phyloP scores from a whole-genome alignment of 1,139 yeast species.

The Yamadazyma blattariae region DNA sequence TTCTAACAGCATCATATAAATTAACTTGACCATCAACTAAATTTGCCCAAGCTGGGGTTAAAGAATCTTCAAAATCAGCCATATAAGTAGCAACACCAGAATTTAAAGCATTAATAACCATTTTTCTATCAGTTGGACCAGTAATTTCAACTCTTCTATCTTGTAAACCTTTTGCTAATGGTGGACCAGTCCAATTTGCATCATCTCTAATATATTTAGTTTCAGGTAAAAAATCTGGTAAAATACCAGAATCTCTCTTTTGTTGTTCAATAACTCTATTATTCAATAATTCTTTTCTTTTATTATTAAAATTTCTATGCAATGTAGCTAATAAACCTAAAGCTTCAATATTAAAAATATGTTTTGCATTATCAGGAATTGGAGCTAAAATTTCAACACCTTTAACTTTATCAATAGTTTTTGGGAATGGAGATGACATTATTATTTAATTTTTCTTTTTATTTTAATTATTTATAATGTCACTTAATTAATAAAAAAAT shows the following conservation, averaged over 20 bases:
- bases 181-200: conserved; percentile 76
- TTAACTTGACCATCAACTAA: conserved; percentile 88
- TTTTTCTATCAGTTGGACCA: conserved; percentile 87
- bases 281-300: conserved; percentile 57
- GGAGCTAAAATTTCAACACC: conserved; percentile 69
- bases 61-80: conserved; percentile 95
- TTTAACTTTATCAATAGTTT: conserved; percentile 48
- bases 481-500: too few relatives aligned
- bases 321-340: conserved; percentile 70
- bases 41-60: conserved; percentile 93
- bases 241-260: conserved; percentile 61
- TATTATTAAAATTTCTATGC: conserved; percentile 66
- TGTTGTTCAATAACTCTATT: conserved; percentile 60
- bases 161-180: conserved; percentile 70
- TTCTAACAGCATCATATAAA: conserved; percentile 81
- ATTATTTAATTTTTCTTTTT: conserved; percentile 5
- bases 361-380: conserved; percentile 56
- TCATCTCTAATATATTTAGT: conserved; percentile 70
- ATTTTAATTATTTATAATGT: neutral
- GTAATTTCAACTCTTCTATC: conserved; percentile 85
- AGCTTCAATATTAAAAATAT: conserved; percentile 66
- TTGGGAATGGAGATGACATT: conserved; percentile 54
- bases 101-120: conserved; percentile 91
- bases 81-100: conserved; percentile 87
- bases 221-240: conserved; percentile 74